Base-by-base conservation (phyloP, 1,284 basidiomycete species). In the Malassezia furfur region DNA sequence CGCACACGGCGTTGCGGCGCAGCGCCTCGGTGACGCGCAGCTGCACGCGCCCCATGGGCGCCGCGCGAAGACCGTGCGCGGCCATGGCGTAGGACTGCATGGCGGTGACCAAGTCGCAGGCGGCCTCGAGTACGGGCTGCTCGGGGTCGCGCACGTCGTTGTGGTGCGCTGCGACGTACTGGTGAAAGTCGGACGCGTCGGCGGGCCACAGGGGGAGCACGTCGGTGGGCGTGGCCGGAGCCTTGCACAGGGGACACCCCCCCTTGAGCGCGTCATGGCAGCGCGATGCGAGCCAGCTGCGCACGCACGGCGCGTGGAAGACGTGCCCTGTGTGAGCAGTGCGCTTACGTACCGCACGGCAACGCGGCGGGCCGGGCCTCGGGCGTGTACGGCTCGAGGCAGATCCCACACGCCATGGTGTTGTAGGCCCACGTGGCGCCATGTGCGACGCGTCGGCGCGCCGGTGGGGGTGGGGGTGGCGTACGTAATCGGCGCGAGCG, bases 61-160 rank as follows among this genome's bases (percentile, higher is more conserved):
- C 32, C 28, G 41, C 35, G n/a, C 44, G 43, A 2, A 57, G 31
- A 17, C 50, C 50, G 31, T 57, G 50, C 14, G 55, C 50, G 1
- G 55, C 55, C 50, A 57, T 57, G 5, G 43, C 55, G 38, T 57
- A 57, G 30, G 31, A 19, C 50, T 57, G 55, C 30, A 57, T 37
- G 1, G 45, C 32, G 25, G 11, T 37, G 3, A 57, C 50, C 17
- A 50, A 25, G 14, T 48, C 50, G 35, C 50, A 52, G 6, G 38
- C 38, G 2, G 54, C 49, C 31, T 40, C 43, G 6, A 48, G 21
- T 28, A 43, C 30, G 6, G 39, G 19, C 19, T 19, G 36, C 2
- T 31, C 15, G 3, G 12, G n/a, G n/a, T 30, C 48, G 9, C 10
- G 19, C 3, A 17, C 7, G 3, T 17, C 39, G n/a, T 4, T n/a